Evolutionary conservation across 2,329 filamentous ascomycete species (phyloP).

Genomic region (Pseudogymnoascus sp.): DNA sequence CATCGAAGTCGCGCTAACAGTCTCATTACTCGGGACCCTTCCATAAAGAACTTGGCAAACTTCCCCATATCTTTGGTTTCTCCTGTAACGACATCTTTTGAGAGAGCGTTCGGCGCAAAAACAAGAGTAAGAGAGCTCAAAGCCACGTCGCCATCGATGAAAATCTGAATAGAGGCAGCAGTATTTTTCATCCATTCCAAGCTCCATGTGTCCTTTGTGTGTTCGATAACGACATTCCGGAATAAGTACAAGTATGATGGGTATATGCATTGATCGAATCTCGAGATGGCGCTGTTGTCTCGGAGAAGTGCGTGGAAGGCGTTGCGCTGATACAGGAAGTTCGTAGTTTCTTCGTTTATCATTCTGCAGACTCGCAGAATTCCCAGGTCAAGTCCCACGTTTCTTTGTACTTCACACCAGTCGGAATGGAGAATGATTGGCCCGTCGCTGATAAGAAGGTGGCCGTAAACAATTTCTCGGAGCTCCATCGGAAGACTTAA

Average conservation of each 20-base stretch:
- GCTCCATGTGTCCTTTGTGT: slow-evolving; percentile 15
- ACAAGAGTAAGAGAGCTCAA: slow-evolving; percentile 20
- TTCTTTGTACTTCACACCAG: slow-evolving; percentile 18
- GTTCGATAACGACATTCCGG: slow-evolving; percentile 19
- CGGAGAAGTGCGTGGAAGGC: slow-evolving; percentile 20
- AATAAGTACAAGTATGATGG: slow-evolving; percentile 13
- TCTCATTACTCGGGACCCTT: slow-evolving; percentile 16
- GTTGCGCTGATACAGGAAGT: slow-evolving; percentile 22
- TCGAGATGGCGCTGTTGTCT: neutral
- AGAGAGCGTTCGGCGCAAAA: slow-evolving; percentile 14
- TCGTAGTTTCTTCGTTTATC: slow-evolving; percentile 16
- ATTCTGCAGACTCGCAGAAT: slow-evolving; percentile 20
- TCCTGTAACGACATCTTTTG: slow-evolving; percentile 14
- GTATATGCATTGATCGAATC: slow-evolving; percentile 8
- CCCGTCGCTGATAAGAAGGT: slow-evolving; percentile 15
- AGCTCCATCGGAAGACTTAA: slow-evolving; percentile 17
- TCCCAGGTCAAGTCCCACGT: slow-evolving; percentile 9
- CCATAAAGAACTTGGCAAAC: slow-evolving; percentile 22
- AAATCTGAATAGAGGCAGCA: slow-evolving; percentile 13
- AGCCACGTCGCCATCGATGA: slow-evolving; percentile 13
- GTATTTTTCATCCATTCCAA: slow-evolving; percentile 17
- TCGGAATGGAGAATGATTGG: slow-evolving; percentile 21
- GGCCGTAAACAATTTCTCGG: slow-evolving; percentile 21
- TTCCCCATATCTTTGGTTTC: slow-evolving; percentile 13
- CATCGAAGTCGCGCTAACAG: slow-evolving; percentile 17